Base-by-base conservation (phyloP, 257 asterid species). In the Cruciata laevipes region DNA sequence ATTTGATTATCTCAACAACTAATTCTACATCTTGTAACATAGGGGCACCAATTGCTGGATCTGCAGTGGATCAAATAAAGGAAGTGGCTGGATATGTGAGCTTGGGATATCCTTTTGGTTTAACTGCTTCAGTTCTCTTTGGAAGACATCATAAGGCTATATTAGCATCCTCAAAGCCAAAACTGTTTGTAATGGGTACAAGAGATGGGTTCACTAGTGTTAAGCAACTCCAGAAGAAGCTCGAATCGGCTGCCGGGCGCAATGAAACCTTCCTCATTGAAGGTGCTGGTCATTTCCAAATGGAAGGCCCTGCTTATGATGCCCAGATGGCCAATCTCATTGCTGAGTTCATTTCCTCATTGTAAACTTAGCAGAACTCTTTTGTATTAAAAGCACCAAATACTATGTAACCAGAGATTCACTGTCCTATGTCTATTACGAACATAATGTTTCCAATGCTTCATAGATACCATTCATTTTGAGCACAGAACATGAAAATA, bases 11-110 rank as follows among this genome's bases (percentile, higher is more conserved):
- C 49, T 40, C 49, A 40, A 9, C 14, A 11, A 40, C 49, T 40
- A 3, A 11, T 40, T 40, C 56, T n/a, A 14, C 2, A 3, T 51
- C 2, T 18, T 20, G 31, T 21, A 1, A n/a, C 61, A 56, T 63
- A 83, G 96, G 97, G 69, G 95, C 97, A 5, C 83, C 93, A 3
- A 82, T 86, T 65, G 92, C 97, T 5, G 95, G 97, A 66, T 83
- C 93, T 67, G 95, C 97, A 9, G 84, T 86, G 8, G 97, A 86
- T 80, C 76, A 72, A 71, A 68, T 85, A 42, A 84, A 83, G 44
- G 85, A 82, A 71, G 95, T 86, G 4, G 68, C 80, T 3, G 95
- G 84, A 16, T 90, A 81, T 69, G 96, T 85, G 71, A 81, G 95
- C 83, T 52, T 90, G 65, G 97, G 95, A 7, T 86, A 87, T 71